Conservation (phyloP, 1,139 yeast species). For the Saccharomyces pastorianus region DNA sequence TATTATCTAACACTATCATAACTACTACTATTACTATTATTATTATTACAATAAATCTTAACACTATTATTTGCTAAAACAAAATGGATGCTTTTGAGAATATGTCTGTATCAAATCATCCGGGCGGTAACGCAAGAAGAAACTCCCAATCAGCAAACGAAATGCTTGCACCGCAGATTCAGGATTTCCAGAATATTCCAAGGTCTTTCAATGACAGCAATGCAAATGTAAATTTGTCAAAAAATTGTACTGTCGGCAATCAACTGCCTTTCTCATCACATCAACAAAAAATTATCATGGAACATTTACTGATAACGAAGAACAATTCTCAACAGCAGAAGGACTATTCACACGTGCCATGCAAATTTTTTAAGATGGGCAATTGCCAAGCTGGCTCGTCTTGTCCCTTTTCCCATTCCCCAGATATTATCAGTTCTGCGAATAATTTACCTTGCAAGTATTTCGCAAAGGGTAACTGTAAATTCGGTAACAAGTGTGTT, state of each 20-base stretch:
- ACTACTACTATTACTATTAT: not conserved
- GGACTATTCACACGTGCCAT: slow-evolving; percentile 70
- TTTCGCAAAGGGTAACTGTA: slow-evolving; percentile 89
- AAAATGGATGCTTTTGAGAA: not conserved
- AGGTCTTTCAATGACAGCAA: not conserved
- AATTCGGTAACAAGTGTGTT: slow-evolving; percentile 88
- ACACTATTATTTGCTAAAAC: not conserved
- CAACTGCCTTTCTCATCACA: slow-evolving; percentile 9
- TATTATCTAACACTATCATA: not conserved
- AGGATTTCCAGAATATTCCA: not conserved
- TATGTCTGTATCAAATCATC: not conserved
- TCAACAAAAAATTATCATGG: slow-evolving; percentile 23
- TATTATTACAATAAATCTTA: not conserved
- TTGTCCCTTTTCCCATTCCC: slow-evolving; percentile 85
- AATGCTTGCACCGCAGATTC: not conserved
- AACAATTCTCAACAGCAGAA: slow-evolving; percentile 17
- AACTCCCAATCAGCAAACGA: not conserved
- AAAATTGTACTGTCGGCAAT: not conserved
- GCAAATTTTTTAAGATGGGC: slow-evolving; percentile 86
- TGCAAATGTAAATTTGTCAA: not conserved
- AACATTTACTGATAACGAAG: slow-evolving; percentile 26
- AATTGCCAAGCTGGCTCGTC: slow-evolving; percentile 88
- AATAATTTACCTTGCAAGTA: slow-evolving; percentile 83
- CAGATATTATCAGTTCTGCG: slow-evolving; percentile 32
- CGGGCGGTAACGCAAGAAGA: not conserved